Evolutionary conservation across 306 rosid species (phyloP), one percentile per base, ranked within the genome.

Genomic region (Sindora glabra): DNA sequence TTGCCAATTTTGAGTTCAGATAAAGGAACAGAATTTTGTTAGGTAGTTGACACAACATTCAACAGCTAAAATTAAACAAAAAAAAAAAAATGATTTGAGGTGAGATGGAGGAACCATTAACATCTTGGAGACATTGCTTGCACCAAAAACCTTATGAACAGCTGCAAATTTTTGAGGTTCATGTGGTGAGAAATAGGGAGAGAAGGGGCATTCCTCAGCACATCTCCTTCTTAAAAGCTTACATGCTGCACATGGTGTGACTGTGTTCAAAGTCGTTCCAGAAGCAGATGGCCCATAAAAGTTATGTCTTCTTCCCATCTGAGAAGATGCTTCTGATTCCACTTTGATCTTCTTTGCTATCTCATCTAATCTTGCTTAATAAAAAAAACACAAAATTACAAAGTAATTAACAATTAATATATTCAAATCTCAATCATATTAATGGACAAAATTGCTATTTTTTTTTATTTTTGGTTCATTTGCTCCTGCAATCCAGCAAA

Each of bases 161-260:
- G 95, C 89, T 26, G 95, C 83, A 46, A 91, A 91, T 46, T 91
- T 91, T 3, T 77, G 96, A 26, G 96, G 97, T 19, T 91, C 97
- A 16, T 81, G 96, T 0, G 96, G 97, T 58, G 97, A 91, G 56
- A 91, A 91, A 25, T 91, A 91, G 21, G 96, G 97, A 39, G 89
- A 81, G 71, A 91, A 91, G 56, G 97, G 91, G 49, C 96, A 91
- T 72, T 91, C 95, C 53, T 87, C 91, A 54, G 95, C 92, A 65
- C 97, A 91, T 39, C 95, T 81, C 81, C 97, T 77, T 78, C 97
- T 87, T 70, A 87, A 37, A 29, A 87, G 96, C 83, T 91, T 91
- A 63, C 97, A 91, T 32, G 97, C 97, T 57, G 97, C 97, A 47
- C 97, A 91, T 22, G 97, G 97, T 5, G 89, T 87, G 18, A 91